Conservation (phyloP, 2,329 filamentous ascomycete genomes). For the Colletotrichum aenigma region DNA sequence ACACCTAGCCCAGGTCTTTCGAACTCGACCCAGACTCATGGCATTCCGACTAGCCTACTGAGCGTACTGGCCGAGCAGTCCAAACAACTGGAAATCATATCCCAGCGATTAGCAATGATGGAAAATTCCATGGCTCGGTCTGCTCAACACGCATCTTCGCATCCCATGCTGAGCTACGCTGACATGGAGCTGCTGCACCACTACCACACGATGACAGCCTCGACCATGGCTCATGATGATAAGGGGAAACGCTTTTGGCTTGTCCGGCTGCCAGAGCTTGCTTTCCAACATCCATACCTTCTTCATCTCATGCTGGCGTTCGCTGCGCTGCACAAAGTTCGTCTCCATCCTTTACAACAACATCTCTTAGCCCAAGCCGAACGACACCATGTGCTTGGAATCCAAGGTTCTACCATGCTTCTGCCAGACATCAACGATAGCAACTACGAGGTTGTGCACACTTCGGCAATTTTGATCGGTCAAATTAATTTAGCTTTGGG, state of each 20-base stretch:
- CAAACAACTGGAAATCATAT: not conserved
- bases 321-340: not conserved
- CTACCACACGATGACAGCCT: not conserved
- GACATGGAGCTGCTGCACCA: not conserved
- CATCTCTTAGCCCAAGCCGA: not conserved
- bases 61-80: not conserved
- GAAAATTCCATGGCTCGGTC: not conserved
- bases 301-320: not conserved
- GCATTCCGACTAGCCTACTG: not conserved
- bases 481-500: not conserved
- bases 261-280: not conserved
- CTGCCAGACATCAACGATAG: not conserved
- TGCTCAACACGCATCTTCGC: not conserved
- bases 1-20: not conserved
- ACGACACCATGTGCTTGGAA: not conserved
- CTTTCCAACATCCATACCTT: not conserved
- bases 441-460: not conserved
- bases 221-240: not conserved
- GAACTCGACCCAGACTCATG: not conserved
- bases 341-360: not conserved
- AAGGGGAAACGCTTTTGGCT: not conserved
- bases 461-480: not conserved
- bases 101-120: not conserved
- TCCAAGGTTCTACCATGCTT: not conserved
- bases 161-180: not conserved